phyloP scores from a whole-genome alignment of 441 rosid species.

The Geranium incanum region DNA sequence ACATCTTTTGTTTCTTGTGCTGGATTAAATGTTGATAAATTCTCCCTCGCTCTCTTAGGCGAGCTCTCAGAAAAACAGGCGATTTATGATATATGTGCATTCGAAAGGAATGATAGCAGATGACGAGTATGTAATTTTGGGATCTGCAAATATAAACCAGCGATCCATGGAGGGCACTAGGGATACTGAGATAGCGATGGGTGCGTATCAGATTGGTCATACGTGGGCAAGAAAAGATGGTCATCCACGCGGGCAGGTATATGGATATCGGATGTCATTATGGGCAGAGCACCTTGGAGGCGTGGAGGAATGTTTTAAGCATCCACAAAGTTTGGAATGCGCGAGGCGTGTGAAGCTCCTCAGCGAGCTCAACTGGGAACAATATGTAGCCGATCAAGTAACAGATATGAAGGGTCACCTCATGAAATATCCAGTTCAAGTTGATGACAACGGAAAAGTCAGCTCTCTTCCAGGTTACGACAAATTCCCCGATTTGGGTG shows the following conservation, averaged over 20 bases:
- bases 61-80: conserved; percentile 46
- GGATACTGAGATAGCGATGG: conserved; percentile 97
- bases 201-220: conserved; percentile 87
- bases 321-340: conserved; percentile 72
- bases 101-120: conserved; percentile 96
- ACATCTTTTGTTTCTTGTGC: too few species aligned
- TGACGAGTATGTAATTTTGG: conserved; percentile 76
- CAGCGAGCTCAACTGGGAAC: conserved; percentile 66
- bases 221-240: conserved; percentile 64
- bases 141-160: conserved; percentile 94
- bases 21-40: too few species aligned
- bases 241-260: conserved; percentile 81
- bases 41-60: conserved; percentile 29
- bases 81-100: conserved; percentile 97
- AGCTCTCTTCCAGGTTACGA: conserved; percentile 58
- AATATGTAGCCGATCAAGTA: conserved; percentile 54
- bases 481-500: conserved; percentile 84
- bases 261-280: conserved; percentile 92
- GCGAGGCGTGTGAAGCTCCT: conserved; percentile 53
- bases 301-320: conserved; percentile 54
- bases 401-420: conserved; percentile 86
- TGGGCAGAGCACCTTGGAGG: conserved; percentile 88
- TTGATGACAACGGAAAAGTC: conserved; percentile 76
- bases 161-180: conserved; percentile 93
- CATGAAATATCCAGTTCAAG: conserved; percentile 76